Conservation (phyloP, 2,329 filamentous ascomycete species). For the Botryosphaeria dothidea region DNA sequence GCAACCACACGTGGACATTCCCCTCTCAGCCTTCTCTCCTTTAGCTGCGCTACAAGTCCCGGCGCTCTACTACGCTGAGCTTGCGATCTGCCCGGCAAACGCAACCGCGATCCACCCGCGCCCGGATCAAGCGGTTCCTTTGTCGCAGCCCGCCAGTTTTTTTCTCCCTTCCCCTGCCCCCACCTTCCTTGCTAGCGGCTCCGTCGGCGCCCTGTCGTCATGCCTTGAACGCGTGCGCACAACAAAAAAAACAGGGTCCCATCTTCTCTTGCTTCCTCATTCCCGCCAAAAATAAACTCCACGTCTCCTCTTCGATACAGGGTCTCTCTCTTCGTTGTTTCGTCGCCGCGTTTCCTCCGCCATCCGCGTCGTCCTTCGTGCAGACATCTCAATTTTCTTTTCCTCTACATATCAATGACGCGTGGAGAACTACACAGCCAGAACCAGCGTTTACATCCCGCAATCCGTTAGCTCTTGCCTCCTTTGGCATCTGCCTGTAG, state of each 20-base stretch:
- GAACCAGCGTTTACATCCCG: background rate
- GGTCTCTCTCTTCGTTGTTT: background rate
- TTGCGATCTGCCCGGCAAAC: background rate
- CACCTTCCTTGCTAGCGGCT: slow-evolving; percentile 15
- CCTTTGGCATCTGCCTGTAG: background rate
- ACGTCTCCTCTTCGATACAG: background rate
- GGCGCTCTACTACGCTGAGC: background rate
- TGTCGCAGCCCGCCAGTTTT: background rate
- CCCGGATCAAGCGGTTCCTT: background rate
- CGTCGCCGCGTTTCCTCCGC: background rate
- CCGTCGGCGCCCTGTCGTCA: slow-evolving; percentile 5
- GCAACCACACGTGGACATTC: background rate
- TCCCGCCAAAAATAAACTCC: background rate
- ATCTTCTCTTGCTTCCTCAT: background rate
- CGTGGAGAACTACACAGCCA: background rate
- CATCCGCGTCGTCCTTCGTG: background rate
- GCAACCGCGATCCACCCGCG: background rate
- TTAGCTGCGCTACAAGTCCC: background rate
- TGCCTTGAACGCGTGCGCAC: slow-evolving; percentile 14
- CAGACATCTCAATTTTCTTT: background rate
- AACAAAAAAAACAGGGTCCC: background rate
- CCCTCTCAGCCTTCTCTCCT: background rate
- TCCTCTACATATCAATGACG: background rate
- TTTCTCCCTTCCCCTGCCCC: background rate
- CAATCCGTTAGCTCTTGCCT: background rate